These are phyloP conservation scores for Phyllosticta capitalensis DNA, from an alignment of 2,329 filamentous ascomycete species.

Conservation along the genomic window DNA sequence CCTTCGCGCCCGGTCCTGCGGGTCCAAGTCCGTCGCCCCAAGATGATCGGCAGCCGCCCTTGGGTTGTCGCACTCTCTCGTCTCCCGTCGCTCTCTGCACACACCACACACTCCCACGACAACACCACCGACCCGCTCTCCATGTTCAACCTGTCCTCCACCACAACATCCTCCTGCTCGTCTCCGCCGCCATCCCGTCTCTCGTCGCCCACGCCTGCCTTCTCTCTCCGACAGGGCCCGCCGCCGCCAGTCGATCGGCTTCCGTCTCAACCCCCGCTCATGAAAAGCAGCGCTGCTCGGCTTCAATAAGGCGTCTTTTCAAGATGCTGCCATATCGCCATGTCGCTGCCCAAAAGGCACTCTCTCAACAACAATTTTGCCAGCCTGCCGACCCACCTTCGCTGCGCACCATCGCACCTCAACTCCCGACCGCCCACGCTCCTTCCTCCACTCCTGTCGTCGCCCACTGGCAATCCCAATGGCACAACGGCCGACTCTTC, in stretches of 20 bases:
- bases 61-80: neutral
- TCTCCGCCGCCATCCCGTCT: neutral
- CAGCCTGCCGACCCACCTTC: neutral
- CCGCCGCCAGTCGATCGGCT: neutral
- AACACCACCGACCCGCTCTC: neutral
- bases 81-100: neutral
- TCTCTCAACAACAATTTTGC: neutral
- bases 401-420: neutral
- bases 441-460: neutral
- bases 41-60: neutral
- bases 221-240: neutral
- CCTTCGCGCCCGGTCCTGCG: neutral
- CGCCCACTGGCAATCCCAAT: constrained; percentile 6
- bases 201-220: neutral
- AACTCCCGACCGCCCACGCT: neutral
- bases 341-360: neutral
- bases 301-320: neutral
- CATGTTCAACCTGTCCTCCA: neutral
- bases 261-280: neutral
- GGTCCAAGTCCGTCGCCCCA: neutral
- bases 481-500: constrained; percentile 10
- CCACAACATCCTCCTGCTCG: neutral
- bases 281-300: neutral
- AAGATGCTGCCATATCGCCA: neutral
- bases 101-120: neutral